Base-by-base conservation (phyloP, 73 alveolate genomes). In the Tetrahymena thermophila region DNA sequence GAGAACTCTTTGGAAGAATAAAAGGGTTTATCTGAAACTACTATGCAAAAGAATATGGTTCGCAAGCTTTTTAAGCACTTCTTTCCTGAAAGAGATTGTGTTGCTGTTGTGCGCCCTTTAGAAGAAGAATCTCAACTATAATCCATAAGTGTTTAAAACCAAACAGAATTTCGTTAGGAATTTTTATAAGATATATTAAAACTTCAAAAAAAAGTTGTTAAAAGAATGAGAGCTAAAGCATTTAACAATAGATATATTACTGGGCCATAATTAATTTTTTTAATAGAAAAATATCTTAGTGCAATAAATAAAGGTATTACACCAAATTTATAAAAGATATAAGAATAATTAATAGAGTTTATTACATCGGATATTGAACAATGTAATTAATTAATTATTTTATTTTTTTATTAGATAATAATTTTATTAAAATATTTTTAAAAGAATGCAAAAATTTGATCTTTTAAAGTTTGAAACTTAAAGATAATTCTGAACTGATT, bases 241-340 rank as follows among this genome's bases (percentile, higher is more conserved):
- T 95, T 98, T 23, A 96, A 97, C 85, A 97, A 96, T n/a, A 95
- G 96, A 85, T 56, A 96, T 34, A 93, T 98, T 58, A 98, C 97
- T 35, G 99, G 99, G 9, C 95, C 96, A 43, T 98, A 96, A 96
- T 93, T 97, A 37, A 58, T 98, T 4, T 95, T 96, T 57, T 94
- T 98, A 85, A 95, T 97, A 35, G 96, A 97, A 94, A 97, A 97
- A 40, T 97, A 98, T 94, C 97, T 97, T 56, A 96, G 96, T 38
- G 98, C 99, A 0, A 98, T 98, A 34, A 98, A 98, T 94, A 95
- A 85, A 31, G 99, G 99, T 1, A 97, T 98, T 6, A 97, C 98
- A 35, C 99, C 99, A 9, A 97, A 71, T 19, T n/a, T 71, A 71
- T n/a, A 28, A 28, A 71, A 71, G 31, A 71, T 71, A 1, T 71